A percentile compares a stretch with the other conserved stretches of the same genome.
Evolutionary conservation across 164 flowering plant genomes (phyloP).

Genomic region (Houttuynia cordata): DNA sequence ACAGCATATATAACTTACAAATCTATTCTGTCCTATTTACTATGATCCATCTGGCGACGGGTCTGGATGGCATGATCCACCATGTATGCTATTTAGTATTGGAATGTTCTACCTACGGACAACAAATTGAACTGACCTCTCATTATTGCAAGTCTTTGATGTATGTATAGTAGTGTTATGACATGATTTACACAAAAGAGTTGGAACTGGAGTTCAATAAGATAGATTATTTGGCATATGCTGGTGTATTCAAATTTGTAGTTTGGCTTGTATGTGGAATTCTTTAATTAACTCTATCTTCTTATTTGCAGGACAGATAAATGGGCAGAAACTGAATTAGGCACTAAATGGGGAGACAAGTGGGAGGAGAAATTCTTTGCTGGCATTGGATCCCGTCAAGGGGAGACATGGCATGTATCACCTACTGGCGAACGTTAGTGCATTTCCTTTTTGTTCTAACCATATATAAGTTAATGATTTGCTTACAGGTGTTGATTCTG

Average conservation of each 20-base stretch:
- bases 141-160: too few species aligned
- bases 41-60: neutral
- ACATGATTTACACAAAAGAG: neutral
- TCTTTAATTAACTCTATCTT: neutral
- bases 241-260: neutral
- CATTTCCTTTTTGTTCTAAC: neutral
- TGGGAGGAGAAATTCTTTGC: conserved; percentile 95
- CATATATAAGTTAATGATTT: too few species aligned
- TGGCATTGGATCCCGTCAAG: conserved; percentile 94
- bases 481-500: too few species aligned
- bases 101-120: neutral
- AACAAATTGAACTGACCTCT: neutral
- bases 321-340: conserved; percentile 97
- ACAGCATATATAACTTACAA: too few species aligned
- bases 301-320: conserved; percentile 79
- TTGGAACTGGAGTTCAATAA: neutral
- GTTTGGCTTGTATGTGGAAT: neutral
- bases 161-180: neutral
- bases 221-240: neutral
- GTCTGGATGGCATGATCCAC: neutral
- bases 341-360: conserved; percentile 99
- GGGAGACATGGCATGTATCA: conserved; percentile 98
- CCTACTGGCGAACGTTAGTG: conserved; percentile 74
- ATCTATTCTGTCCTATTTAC: neutral
- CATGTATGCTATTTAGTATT: neutral